Evolutionary conservation across 805 yeast genomes (phyloP).

Genomic region (Barnettozyma californica): DNA sequence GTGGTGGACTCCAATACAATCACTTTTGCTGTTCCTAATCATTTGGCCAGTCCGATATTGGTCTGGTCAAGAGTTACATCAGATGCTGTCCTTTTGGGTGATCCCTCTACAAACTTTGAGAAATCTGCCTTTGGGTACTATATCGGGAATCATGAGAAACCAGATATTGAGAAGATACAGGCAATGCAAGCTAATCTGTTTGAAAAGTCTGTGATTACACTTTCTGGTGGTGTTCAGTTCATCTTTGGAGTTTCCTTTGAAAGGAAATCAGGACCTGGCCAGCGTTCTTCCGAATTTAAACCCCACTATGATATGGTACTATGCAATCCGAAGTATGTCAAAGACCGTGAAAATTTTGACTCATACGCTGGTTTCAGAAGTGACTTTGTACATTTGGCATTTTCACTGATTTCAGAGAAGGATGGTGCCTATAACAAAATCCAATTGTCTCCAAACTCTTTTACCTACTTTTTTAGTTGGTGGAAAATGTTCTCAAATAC

Average conservation of each 20-base stretch:
- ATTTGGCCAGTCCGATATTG: constrained; percentile 45
- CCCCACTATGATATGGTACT: constrained; percentile 60
- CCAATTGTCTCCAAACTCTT: constrained; percentile 67
- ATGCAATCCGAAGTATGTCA: constrained; percentile 48
- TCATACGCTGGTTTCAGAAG: constrained; percentile 79
- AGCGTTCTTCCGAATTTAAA: constrained; percentile 39
- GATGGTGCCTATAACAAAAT: constrained; percentile 55
- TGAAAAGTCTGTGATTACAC: constrained; percentile 50
- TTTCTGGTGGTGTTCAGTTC: constrained; percentile 57
- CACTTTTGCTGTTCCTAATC: constrained; percentile 73
- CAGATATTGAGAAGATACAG: constrained; percentile 17
- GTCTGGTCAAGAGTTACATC: constrained; percentile 54
- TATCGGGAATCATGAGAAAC: constrained; percentile 24
- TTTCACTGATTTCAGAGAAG: constrained; percentile 43
- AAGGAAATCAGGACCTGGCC: constrained; percentile 30
- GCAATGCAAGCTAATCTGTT: constrained; percentile 26
- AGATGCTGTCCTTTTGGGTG: constrained; percentile 41
- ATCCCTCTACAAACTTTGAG: constrained; percentile 36
- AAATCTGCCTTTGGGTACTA: constrained; percentile 46
- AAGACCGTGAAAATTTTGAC: constrained; percentile 54
- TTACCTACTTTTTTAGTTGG: constrained; percentile 74
- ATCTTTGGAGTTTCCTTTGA: constrained; percentile 56
- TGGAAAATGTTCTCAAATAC: constrained; percentile 82
- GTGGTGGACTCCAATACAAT: constrained; percentile 57
- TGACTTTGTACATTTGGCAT: constrained; percentile 70